phyloP scores from a whole-genome alignment of 1,284 basidiomycete species.

The Trametes hirsuta region DNA sequence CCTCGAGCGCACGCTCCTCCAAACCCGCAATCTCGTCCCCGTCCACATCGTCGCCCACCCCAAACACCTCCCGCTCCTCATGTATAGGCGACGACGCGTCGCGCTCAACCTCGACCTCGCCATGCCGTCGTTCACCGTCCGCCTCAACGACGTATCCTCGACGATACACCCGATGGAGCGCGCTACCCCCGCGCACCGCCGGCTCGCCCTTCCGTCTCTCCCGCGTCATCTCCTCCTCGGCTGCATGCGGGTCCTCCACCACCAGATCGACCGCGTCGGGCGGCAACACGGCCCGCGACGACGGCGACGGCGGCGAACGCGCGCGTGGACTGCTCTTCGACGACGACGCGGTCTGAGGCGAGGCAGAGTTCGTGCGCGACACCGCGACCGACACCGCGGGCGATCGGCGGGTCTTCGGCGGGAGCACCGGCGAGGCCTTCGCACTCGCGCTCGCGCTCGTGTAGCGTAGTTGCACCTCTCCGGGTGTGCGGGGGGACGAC shows the following conservation, averaged over 20 bases:
- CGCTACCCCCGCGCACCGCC: conserved; percentile 40
- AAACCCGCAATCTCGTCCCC: conserved; percentile 36
- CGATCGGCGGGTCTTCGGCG: conserved; percentile 24
- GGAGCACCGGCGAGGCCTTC: conserved; percentile 20
- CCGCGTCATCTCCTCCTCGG: conserved; percentile 49
- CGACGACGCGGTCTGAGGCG: conserved; percentile 21
- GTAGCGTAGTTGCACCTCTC: conserved; percentile 51
- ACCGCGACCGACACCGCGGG: background rate
- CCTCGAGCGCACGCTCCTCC: conserved; percentile 31
- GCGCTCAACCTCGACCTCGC: conserved; percentile 44
- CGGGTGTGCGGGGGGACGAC: conserved; percentile 29
- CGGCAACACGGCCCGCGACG: conserved; percentile 50
- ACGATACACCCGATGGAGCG: conserved; percentile 56
- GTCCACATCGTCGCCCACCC: conserved; percentile 27
- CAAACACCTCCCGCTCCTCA: conserved; percentile 24
- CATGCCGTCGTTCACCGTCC: conserved; percentile 39
- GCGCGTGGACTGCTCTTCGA: conserved; percentile 33
- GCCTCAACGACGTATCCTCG: conserved; percentile 52
- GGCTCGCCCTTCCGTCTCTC: conserved; percentile 61
- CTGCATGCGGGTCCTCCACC: conserved; percentile 60
- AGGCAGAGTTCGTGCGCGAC: conserved; percentile 18
- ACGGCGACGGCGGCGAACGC: conserved; percentile 40
- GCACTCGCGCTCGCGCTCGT: conserved; percentile 48
- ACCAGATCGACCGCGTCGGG: conserved; percentile 82
- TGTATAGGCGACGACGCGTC: conserved; percentile 17